Base-by-base conservation (phyloP, 2,329 filamentous ascomycete genomes). In the Ophiostoma himal-ulmi region DNA sequence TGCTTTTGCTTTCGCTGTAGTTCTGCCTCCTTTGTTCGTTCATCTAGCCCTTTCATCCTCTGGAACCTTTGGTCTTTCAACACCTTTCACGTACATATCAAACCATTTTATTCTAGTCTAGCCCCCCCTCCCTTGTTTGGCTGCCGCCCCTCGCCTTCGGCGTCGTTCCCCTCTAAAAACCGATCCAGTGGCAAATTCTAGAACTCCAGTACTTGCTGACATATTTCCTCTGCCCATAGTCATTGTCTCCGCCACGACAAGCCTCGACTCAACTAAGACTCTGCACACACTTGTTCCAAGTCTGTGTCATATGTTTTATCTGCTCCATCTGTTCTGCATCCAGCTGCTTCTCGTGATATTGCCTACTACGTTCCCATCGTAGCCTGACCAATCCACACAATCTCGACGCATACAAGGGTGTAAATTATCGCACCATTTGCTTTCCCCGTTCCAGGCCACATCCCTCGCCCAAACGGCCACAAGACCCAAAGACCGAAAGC, bases 181-280 rank as follows among this genome's bases (percentile, higher is more conserved):
- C 70, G 72, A 68, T 48, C 36, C 52, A 62, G 70, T 71, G 72
- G 72, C 70, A 62, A 71, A 71, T 65, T 34, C 60, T 65, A 20
- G 62, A 65, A 70, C 60, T 67, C 17, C n/a, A 57, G 14, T 68
- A 52, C 68, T 68, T 71, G 71, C 71, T 73, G 71, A 73, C 71
- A 70, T 41, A 71, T 37, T 60, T 13, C 57, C 30, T 37, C 30
- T 11, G 22, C 10, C 41, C 57, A 39, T 65, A 22, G 26, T 13
- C 57, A 64, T 36, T 48, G 62, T 65, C 39, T 57, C 41, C 68
- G 39, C 14, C 36, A 62, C 52, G 36, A 44, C 36, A 67, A 13
- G 11, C 39, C 67, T 41, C 67, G 69, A 26, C 36, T 17, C 37
- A 67, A 48, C 26, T 39, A 54, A 37, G 34, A 54, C 57, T 72